Evolutionary conservation across 2,329 filamentous ascomycete genomes (phyloP).

Genomic region (Helotiales sp.): DNA sequence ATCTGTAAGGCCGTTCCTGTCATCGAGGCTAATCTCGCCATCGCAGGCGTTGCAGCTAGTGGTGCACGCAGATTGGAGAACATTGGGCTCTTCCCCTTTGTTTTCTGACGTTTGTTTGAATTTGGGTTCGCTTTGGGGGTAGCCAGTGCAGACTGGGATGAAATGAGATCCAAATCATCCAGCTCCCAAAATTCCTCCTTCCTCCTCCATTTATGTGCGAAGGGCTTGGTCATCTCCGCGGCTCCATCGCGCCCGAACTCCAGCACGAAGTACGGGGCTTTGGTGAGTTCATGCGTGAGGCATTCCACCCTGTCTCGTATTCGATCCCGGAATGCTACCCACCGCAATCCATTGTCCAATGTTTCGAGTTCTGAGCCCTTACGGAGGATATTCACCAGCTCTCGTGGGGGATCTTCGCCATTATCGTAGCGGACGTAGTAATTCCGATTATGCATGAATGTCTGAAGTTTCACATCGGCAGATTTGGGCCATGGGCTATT

Average conservation of each 20-base stretch:
- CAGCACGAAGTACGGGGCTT: neutral
- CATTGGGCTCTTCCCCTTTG: neutral
- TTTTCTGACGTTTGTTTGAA: neutral
- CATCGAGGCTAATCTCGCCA: neutral
- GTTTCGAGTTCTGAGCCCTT: slow-evolving; percentile 1
- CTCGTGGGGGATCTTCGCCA: neutral
- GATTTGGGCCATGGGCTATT: neutral
- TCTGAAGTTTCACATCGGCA: slow-evolving; percentile 1
- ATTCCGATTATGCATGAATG: slow-evolving; percentile 1
- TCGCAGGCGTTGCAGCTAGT: neutral
- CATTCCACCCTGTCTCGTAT: neutral
- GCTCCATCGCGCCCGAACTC: neutral
- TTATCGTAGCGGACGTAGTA: neutral
- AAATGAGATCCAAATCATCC: neutral
- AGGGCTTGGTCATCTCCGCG: neutral
- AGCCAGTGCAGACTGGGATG: no score
- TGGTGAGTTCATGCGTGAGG: neutral
- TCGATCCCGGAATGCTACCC: neutral
- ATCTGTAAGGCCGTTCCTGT: neutral
- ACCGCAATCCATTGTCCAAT: neutral
- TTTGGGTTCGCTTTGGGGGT: neutral
- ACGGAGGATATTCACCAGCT: neutral
- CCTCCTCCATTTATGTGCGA: neutral
- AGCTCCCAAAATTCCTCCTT: neutral
- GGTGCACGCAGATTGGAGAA: neutral